Evolutionary conservation across 176 grass and related monocot genomes (phyloP).

Genomic region (Bothriochloa decipiens): DNA sequence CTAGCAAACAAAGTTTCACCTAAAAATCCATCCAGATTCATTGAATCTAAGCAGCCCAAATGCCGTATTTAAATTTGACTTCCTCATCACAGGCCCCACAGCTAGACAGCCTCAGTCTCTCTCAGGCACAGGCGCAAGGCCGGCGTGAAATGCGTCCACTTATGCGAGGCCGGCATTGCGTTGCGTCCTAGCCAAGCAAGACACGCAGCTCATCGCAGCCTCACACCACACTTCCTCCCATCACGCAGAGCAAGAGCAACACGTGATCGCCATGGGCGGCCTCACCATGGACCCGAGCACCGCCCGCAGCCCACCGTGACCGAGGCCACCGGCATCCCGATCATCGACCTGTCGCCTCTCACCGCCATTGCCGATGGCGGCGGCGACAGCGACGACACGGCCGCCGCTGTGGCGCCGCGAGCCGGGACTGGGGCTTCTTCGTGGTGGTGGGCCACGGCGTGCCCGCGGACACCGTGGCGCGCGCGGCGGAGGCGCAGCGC

Average conservation of each 20-base stretch:
- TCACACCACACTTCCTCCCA: too few relatives aligned
- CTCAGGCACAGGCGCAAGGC: too few relatives aligned
- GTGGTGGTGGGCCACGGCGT: conserved; percentile 78
- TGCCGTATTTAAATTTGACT: too few relatives aligned
- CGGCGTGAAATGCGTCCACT: too few relatives aligned
- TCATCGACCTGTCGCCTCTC: conserved; percentile 75
- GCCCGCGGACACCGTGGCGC: conserved; percentile 38
- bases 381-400: background rate
- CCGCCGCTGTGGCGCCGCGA: conserved; percentile 35
- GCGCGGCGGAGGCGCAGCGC: conserved; percentile 45
- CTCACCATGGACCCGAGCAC: conserved; percentile 77
- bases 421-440: conserved; percentile 91
- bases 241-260: too few relatives aligned
- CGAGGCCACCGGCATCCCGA: conserved; percentile 61
- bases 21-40: conserved; percentile 48
- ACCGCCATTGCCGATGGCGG: background rate
- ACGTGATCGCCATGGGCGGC: conserved; percentile 43
- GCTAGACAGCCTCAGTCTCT: too few relatives aligned
- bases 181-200: too few relatives aligned
- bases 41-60: background rate
- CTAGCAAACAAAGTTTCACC: background rate
- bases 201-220: background rate
- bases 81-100: too few relatives aligned
- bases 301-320: conserved; percentile 42
- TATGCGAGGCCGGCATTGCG: too few relatives aligned